Evolutionary conservation across 805 yeast genomes (phyloP), one percentile per base, ranked within the genome.

Genomic region (Hanseniaspora thailandica): DNA sequence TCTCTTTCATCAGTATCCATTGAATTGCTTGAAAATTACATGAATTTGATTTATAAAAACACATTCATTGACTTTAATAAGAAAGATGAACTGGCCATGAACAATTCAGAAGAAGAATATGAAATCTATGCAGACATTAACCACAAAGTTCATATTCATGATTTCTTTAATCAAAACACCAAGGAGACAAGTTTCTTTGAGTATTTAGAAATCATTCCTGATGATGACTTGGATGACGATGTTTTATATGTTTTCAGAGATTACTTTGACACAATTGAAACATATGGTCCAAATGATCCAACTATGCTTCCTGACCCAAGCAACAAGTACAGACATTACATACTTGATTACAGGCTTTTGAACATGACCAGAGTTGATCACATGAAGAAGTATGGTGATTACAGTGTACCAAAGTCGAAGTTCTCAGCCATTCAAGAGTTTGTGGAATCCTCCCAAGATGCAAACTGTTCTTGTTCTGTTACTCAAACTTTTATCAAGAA

Each of bases 201-300:
- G 17, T 34, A 26, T 7, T 40, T 48, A 33, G 49, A 45, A 31
- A 47, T 43, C 7, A 43, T 35, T 10, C 46, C 45, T 2, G 79
- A 79, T 52, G 89, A 82, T 62, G 69, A 77, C 52, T 80, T 77
- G 57, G 89, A 82, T 63, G 87, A 81, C 58, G 88, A 82, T 65
- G 75, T 75, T 26, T 67, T 74, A 53, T 80, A 80, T 59, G 77
- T 80, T 60, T 78, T 78, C 60, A 82, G 78, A 44, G 47, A 41
- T 22, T 50, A 34, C 13, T 35, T 50, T 19, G 22, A 34, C 15
- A 40, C 34, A 20, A 45, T 41, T 12, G 44, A 43, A 9, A 19
- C 45, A 6, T 41, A 25, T 23, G 31, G 34, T 5, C 39, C 28
- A 2, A 15, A 22, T 30, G 38, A 40, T 17, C 58, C 56, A 10